Percentiles rank a stretch among this genome's conserved stretches.
These are phyloP conservation scores for Ophiosphaerella korrae DNA, from an alignment of 2,329 filamentous ascomycete genomes.

Conservation along the genomic window DNA sequence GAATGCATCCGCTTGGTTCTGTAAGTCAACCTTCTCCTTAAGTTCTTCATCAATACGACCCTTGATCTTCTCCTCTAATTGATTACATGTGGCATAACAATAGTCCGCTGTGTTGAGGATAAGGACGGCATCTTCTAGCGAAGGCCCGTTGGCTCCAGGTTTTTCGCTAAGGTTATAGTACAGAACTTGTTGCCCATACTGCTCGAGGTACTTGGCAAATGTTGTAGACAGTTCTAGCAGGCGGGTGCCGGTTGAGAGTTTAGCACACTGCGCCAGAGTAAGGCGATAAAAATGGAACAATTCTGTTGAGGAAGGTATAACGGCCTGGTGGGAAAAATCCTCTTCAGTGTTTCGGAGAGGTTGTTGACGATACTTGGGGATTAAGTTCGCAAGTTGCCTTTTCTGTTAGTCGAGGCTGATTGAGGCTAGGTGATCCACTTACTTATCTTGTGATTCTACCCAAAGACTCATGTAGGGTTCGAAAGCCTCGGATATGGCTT, in stretches of 20 bases:
- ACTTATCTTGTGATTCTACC: conserved; percentile 93
- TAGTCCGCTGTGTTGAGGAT: conserved; percentile 98
- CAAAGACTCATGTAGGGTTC: conserved; percentile 96
- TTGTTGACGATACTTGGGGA: conserved; percentile 85
- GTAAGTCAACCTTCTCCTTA: conserved; percentile 76
- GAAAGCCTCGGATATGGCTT: conserved; percentile 93
- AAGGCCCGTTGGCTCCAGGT: conserved; percentile 59
- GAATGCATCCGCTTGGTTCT: conserved; percentile 92
- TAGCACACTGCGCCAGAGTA: conserved; percentile 91
- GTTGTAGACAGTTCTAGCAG: conserved; percentile 83
- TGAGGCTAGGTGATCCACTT: conserved; percentile 15
- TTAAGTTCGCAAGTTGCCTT: conserved; percentile 75
- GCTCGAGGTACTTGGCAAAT: conserved; percentile 90
- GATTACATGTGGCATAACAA: conserved; percentile 90
- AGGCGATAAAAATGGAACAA: conserved; percentile 97
- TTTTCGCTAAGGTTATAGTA: conserved; percentile 71
- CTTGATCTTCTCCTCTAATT: conserved; percentile 93
- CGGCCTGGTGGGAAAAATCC: conserved; percentile 87
- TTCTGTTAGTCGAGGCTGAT: conserved; percentile 10
- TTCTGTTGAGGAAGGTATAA: conserved; percentile 92
- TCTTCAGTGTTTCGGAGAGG: conserved; percentile 82
- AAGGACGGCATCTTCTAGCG: conserved; percentile 77
- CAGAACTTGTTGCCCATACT: conserved; percentile 92
- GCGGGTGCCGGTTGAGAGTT: conserved; percentile 87
- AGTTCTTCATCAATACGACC: conserved; percentile 83